Base-by-base conservation (phyloP, 2,329 filamentous ascomycete genomes). In the Trichoderma pleuroti region DNA sequence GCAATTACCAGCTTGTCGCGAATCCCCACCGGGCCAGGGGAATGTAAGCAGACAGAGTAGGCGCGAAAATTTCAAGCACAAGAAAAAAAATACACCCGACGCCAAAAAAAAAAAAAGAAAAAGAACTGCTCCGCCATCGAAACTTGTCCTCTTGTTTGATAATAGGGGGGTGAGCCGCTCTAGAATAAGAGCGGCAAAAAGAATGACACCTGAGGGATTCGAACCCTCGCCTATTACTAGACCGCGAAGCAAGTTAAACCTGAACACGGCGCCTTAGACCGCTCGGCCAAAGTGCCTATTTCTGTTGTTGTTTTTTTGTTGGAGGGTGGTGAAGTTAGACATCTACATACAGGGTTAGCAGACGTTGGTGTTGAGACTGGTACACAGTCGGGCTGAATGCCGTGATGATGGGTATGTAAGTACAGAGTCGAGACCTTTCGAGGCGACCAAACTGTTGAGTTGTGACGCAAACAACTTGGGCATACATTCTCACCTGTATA, bases 171-270 rank as follows among this genome's bases (percentile, higher is more conserved):
- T 0, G 39, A 46, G 24, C n/a, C n/a, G n/a, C n/a, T n/a, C n/a
- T n/a, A n/a, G n/a, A n/a, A n/a, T n/a, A 66, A 49, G 1, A 5
- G 4, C 26, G 30, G 16, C 36, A 24, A 67, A 70, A 30, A 52
- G 8, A 59, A 14, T 77, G 76, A 77, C 75, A 77, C 75, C 76
- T 77, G 76, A 76, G 76, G 76, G 76, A 77, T 75, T 77, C 76
- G 76, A 77, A 77, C 76, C 76, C 76, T 76, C 76, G 76, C 76
- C 75, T 75, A 76, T 76, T 76, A 68, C 75, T 75, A 75, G 75
- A 76, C 75, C 73, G 75, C 76, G 73, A 74, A 46, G 11, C n/a
- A 3, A 18, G 18, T 16, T 24, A 24, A 56, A 7, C 72, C 73
- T 75, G 72, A 75, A 75, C 73, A 72, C 72, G 71, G 71, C 74